Evolutionary conservation across 1,139 yeast genomes (phyloP).

Genomic region (Blastobotrys ciferrii): DNA sequence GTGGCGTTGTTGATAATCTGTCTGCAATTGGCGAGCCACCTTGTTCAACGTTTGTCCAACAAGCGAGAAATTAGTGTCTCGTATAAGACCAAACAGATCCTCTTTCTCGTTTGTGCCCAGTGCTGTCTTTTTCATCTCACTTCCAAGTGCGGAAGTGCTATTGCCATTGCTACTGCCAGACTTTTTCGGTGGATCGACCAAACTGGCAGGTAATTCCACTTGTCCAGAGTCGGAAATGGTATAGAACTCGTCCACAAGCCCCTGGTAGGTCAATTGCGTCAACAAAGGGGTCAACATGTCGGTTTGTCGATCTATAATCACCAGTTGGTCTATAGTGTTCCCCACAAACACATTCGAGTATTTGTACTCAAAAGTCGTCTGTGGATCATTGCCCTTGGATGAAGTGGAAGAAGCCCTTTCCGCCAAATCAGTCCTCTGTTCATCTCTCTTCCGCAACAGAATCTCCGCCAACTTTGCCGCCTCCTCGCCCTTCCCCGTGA

Average conservation of each 20-base stretch:
- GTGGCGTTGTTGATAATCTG: slow-evolving; percentile 62
- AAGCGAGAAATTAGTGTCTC: slow-evolving; percentile 72
- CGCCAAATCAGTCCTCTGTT: slow-evolving; percentile 27
- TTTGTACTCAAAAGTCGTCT: slow-evolving; percentile 27
- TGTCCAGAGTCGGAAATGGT: slow-evolving; percentile 51
- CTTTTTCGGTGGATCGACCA: slow-evolving; percentile 25
- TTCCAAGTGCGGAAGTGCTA: slow-evolving; percentile 19
- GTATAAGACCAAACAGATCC: slow-evolving; percentile 47
- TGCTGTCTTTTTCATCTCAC: slow-evolving; percentile 14
- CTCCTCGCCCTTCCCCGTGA: slow-evolving; percentile 49
- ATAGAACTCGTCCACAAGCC: slow-evolving; percentile 73
- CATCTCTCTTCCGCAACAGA: slow-evolving; percentile 28
- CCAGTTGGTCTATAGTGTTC: slow-evolving; percentile 43
- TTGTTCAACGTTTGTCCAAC: slow-evolving; percentile 72
- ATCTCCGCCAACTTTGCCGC: slow-evolving; percentile 45
- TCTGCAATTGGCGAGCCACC: slow-evolving; percentile 69
- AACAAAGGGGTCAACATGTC: slow-evolving; percentile 72
- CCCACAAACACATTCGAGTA: slow-evolving; percentile 37
- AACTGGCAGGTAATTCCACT: slow-evolving; percentile 40
- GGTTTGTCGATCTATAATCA: slow-evolving; percentile 73
- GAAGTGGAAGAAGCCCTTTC: neutral
- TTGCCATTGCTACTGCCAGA: slow-evolving; percentile 1
- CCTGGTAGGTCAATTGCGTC: slow-evolving; percentile 78
- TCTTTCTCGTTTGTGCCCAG: slow-evolving; percentile 15
- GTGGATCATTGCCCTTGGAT: neutral